A percentile compares a stretch with the other conserved stretches of the same genome.
These are phyloP conservation scores for Coemansia sp. DNA, from an alignment of 192 early-diverging fungal species.

Conservation along the genomic window DNA sequence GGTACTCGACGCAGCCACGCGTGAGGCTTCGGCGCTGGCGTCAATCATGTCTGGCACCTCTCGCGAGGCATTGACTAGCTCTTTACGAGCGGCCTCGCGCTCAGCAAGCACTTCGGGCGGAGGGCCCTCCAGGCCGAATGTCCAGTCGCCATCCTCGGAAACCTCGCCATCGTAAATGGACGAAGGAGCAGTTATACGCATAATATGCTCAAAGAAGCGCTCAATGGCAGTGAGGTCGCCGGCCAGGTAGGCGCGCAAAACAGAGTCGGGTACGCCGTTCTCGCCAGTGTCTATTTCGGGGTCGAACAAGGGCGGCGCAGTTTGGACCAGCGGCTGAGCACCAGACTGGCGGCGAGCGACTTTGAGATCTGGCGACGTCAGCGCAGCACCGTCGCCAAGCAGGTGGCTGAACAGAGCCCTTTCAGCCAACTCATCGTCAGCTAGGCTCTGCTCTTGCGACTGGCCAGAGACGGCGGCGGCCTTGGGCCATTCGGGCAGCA, in stretches of 20 bases:
- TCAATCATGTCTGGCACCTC: conserved; percentile 42
- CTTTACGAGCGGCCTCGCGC: conserved; percentile 13
- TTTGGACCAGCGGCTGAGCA: conserved; percentile 2
- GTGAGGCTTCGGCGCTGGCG: conserved; percentile 35
- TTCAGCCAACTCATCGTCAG: conserved; percentile 32
- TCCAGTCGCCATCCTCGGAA: conserved; percentile 53
- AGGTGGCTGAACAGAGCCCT: conserved; percentile 40
- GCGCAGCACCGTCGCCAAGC: conserved; percentile 50
- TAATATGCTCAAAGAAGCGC: conserved; percentile 54
- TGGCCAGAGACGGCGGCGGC: background rate
- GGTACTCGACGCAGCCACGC: background rate
- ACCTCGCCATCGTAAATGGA: conserved; percentile 42
- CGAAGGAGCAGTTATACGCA: conserved; percentile 41
- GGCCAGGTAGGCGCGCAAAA: conserved; percentile 47
- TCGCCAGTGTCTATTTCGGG: conserved; percentile 31
- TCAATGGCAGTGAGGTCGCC: conserved; percentile 49
- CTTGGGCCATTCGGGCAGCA: conserved; percentile 16
- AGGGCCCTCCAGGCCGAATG: conserved; percentile 46
- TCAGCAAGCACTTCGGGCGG: conserved; percentile 35
- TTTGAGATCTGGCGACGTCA: conserved; percentile 21
- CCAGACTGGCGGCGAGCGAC: conserved; percentile 25
- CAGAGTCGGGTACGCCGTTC: conserved; percentile 48
- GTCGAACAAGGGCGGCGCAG: conserved; percentile 32
- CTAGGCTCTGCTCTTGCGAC: conserved; percentile 10
- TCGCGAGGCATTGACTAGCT: conserved; percentile 13